Evolutionary conservation across 2,329 filamentous ascomycete genomes (phyloP).

Genomic region (Scedosporium boydii): DNA sequence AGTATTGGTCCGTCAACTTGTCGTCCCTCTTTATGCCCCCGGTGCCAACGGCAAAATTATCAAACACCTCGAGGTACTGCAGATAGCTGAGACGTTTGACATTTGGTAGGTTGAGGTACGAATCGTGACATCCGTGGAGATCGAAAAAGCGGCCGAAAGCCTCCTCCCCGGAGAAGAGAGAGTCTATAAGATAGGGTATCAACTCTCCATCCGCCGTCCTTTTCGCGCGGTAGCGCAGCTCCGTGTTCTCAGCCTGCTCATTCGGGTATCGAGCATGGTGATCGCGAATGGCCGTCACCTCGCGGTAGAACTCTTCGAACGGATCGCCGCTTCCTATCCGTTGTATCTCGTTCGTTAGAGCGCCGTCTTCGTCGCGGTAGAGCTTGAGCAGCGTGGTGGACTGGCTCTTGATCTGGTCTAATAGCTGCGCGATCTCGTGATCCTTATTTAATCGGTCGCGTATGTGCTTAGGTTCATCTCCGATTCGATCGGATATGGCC

Average conservation of each 20-base stretch:
- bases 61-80: slow-evolving; percentile 87
- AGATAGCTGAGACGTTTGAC: slow-evolving; percentile 81
- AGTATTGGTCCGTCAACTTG: slow-evolving; percentile 89
- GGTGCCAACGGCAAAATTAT: slow-evolving; percentile 68
- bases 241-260: slow-evolving; percentile 89
- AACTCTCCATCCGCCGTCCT: slow-evolving; percentile 53
- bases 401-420: slow-evolving; percentile 80
- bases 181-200: slow-evolving; percentile 63
- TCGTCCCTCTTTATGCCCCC: slow-evolving; percentile 68
- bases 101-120: slow-evolving; percentile 80
- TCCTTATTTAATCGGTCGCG: slow-evolving; percentile 84
- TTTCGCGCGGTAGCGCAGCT: slow-evolving; percentile 75
- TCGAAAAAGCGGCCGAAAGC: slow-evolving; percentile 90
- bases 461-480: slow-evolving; percentile 82
- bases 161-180: slow-evolving; percentile 93
- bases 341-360: slow-evolving; percentile 71
- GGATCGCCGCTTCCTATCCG: slow-evolving; percentile 75
- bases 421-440: slow-evolving; percentile 80
- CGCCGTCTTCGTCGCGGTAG: slow-evolving; percentile 69
- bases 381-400: slow-evolving; percentile 71
- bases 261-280: slow-evolving; percentile 90
- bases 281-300: slow-evolving; percentile 69
- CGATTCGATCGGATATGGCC: slow-evolving; percentile 79
- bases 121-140: slow-evolving; percentile 72
- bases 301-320: slow-evolving; percentile 85